Evolutionary conservation across 192 early-diverging fungal genomes (phyloP).

Genomic region (Umbelopsis isabellina): DNA sequence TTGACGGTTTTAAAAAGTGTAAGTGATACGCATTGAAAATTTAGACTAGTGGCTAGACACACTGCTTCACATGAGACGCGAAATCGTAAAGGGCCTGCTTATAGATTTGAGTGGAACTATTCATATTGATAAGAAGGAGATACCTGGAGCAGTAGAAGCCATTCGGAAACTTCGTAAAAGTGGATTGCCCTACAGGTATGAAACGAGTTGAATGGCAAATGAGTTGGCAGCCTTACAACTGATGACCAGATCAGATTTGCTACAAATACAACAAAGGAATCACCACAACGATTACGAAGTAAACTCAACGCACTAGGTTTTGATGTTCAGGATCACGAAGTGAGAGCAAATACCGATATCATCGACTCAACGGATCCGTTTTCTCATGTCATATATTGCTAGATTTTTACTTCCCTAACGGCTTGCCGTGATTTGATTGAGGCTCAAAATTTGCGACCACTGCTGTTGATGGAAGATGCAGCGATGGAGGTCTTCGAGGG

Average conservation of each 20-base stretch:
- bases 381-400: constrained; percentile 7
- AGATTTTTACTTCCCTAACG: constrained; percentile 83
- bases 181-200: constrained; percentile 52
- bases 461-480: constrained; percentile 76
- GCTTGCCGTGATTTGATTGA: constrained; percentile 72
- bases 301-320: constrained; percentile 72
- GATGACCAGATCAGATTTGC: constrained; percentile 62
- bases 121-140: constrained; percentile 70
- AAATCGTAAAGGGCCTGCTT: constrained; percentile 56
- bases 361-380: not conserved
- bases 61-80: not conserved
- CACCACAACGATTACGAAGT: constrained; percentile 53
- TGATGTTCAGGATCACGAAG: constrained; percentile 58
- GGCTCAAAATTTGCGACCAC: constrained; percentile 55
- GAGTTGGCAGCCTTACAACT: not conserved
- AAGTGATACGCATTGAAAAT: no score
- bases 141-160: constrained; percentile 66
- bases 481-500: constrained; percentile 76
- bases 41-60: no score
- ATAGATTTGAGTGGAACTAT: constrained; percentile 83
- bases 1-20: no score
- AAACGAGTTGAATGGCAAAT: not conserved
- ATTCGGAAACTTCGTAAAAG: constrained; percentile 61
- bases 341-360: constrained; percentile 29
- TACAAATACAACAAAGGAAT: constrained; percentile 90